These are phyloP conservation scores for Byssothecium circinans DNA, from an alignment of 2,329 filamentous ascomycete genomes.

Conservation along the genomic window DNA sequence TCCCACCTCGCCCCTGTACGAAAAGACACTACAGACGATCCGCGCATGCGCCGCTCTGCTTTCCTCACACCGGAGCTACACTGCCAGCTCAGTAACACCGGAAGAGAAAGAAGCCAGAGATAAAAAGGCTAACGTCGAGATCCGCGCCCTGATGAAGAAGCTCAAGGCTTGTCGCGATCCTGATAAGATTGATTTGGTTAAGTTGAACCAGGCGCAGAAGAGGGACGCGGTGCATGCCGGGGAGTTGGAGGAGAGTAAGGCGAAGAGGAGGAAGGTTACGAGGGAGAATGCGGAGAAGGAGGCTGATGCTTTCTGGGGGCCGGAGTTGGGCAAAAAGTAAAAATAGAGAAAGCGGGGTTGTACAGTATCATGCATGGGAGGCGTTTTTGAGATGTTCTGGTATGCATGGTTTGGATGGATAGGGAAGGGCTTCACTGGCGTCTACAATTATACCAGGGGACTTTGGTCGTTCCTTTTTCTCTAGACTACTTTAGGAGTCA, in stretches of 20 bases:
- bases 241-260: constrained; percentile 45
- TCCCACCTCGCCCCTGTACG: constrained; percentile 21
- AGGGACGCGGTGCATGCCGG: constrained; percentile 40
- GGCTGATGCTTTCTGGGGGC: constrained; percentile 51
- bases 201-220: constrained; percentile 65
- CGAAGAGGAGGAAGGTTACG: constrained; percentile 49
- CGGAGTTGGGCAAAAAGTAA: constrained; percentile 27
- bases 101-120: constrained; percentile 35
- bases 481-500: no score
- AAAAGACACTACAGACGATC: constrained; percentile 45
- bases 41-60: constrained; percentile 46
- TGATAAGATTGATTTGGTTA: constrained; percentile 71
- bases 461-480: no score
- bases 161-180: constrained; percentile 74
- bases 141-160: constrained; percentile 60
- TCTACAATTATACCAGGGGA: no score
- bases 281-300: constrained; percentile 49
- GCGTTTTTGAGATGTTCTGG: not conserved
- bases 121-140: constrained; percentile 56
- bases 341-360: not conserved
- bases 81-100: constrained; percentile 12
- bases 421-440: no score
- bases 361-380: not conserved
- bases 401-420: no score
- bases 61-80: constrained; percentile 28